Base-by-base conservation (phyloP, 345 rosid species). In the Clausena lansium region DNA sequence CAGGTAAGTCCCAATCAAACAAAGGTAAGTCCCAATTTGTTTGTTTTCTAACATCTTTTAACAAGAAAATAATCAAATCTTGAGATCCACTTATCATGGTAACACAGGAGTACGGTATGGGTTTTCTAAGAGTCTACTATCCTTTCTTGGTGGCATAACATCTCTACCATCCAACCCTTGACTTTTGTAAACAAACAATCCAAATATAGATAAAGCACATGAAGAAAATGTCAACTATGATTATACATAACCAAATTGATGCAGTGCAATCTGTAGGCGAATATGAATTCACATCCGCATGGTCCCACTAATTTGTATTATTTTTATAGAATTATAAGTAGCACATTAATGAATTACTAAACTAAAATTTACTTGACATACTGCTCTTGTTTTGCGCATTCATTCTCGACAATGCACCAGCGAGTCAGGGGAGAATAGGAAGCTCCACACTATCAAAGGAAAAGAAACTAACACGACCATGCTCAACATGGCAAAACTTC, bases 391-490 rank as follows among this genome's bases (percentile, higher is more conserved):
- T 36, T n/a, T 30, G 68, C 10, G 4, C 17, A 22, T 27, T n/a
- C 9, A 10, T 8, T 47, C 41, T 57, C 1, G 14, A 66, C 19
- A 35, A 36, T 9, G 39, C 28, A 25, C 55, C 8, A 32, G 27
- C 54, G 32, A 33, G 57, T 88, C 83, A 95, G 17, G 93, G 87
- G 30, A 90, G 79, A 35, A 78, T 62, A 41, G 91, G 88, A 70
- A 90, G 89, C 57, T 86, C 83, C 64, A 69, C 72, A 47, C 60
- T 87, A 55, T 55, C 71, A 68, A 92, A 87, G 76, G 90, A 81
- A 83, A 91, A 92, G 82, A 88, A 88, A 87, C 97, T 91, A 39
- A 84, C 88, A 39, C 90, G 91, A 5, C 97, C 95, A 10, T 87
- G 82, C 55, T 91, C 89, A 45, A 89, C 81, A 45, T 88, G 91